phyloP scores from a whole-genome alignment of 2,329 filamentous ascomycete species.

The Daldinia sp. region DNA sequence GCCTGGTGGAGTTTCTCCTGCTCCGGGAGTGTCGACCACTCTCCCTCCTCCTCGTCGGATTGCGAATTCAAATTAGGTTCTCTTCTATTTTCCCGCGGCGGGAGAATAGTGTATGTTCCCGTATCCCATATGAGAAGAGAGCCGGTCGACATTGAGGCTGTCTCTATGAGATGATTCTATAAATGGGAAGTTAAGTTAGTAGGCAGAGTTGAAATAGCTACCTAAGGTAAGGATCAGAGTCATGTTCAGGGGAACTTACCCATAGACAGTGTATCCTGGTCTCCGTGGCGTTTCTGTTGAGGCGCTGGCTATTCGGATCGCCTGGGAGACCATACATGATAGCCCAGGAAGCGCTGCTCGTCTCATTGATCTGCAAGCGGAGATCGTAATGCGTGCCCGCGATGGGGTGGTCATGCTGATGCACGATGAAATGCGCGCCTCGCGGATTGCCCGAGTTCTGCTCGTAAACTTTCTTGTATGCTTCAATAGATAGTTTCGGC shows the following conservation, averaged over 20 bases:
- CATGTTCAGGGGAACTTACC: conserved; percentile 54
- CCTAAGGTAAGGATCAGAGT: neutral
- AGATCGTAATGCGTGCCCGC: conserved; percentile 78
- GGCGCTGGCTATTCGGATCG: conserved; percentile 65
- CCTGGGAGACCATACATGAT: conserved; percentile 73
- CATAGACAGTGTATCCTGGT: conserved; percentile 71
- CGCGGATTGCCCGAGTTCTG: conserved; percentile 47
- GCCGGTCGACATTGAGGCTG: conserved; percentile 65
- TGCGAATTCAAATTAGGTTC: conserved; percentile 50
- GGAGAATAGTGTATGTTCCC: conserved; percentile 68
- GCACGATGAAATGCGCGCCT: conserved; percentile 73
- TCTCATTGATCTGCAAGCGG: conserved; percentile 75
- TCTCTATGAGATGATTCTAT: conserved; percentile 72
- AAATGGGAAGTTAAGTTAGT: neutral
- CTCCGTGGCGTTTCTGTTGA: conserved; percentile 71
- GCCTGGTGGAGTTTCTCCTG: conserved; percentile 63
- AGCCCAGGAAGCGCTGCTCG: conserved; percentile 74
- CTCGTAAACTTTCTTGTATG: conserved; percentile 56
- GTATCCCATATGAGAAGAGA: conserved; percentile 74
- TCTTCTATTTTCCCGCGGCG: conserved; percentile 53
- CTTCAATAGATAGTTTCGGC: conserved; percentile 53
- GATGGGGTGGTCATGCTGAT: conserved; percentile 79
- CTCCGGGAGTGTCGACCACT: conserved; percentile 49
- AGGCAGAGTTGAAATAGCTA: neutral
- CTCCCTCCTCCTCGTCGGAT: conserved; percentile 48